Base-by-base conservation (phyloP, 2,329 filamentous ascomycete genomes). In the Epichloe glyceriae region DNA sequence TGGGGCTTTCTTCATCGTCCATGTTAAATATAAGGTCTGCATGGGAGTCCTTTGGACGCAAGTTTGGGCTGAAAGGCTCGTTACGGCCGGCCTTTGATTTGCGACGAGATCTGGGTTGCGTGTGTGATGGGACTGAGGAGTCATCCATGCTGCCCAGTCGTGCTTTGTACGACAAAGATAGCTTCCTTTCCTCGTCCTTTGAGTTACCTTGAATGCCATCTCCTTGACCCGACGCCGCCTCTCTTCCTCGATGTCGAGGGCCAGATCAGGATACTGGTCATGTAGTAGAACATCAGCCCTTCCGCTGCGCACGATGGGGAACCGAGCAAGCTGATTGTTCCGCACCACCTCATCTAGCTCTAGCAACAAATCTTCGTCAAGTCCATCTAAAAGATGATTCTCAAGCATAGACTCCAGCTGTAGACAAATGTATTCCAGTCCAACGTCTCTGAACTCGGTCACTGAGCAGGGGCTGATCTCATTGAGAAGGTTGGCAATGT, bases 361-460 rank as follows among this genome's bases (percentile, higher is more conserved):
- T 3, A 77, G 60, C 15, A 96, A 69, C n/a, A 97, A 70, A 53
- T 94, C 85, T 41, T 86, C 80, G 50, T 97, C 90, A 15, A 98
- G 76, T 52, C 88, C 85, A 56, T 94, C 86, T 3, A 98, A 75
- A 15, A 91, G 75, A 58, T 88, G 85, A 55, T 95, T 95, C 61
- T 96, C 89, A 47, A 98, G 80, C 76, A 97, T 88, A 6, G 83
- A 81, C 65, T 98, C 93, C 52, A 97, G 74, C 60, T 95, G 94
- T 43, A 95, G 71, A 60, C 89, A 95, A 20, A 96, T 81, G 62
- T 96, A 98, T 64, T 95, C 88, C 33, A 97, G 71, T 0, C 86
- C 87, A 10, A 86, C 85, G 57, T 93, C 80, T 65, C 95, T 95
- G 70, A 98, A 96, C 51, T 86, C 81, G 0, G 80, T 80, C 5